phyloP scores from a whole-genome alignment of 2,329 filamentous ascomycete genomes.

The Thielaviopsis populi region DNA sequence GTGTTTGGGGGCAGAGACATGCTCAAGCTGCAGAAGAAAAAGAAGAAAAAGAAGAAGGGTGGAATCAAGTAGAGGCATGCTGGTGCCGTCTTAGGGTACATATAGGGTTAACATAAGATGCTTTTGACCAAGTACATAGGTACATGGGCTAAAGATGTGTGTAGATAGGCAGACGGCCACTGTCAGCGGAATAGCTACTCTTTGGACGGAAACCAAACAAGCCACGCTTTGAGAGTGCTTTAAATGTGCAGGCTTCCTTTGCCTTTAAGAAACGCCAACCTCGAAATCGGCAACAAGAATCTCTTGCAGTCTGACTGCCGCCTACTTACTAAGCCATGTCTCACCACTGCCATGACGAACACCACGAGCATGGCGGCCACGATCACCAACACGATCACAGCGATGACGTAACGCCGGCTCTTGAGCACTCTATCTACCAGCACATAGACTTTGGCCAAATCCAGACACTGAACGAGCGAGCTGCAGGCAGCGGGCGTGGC shows the following conservation, averaged over 20 bases:
- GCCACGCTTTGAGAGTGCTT: too few relatives aligned
- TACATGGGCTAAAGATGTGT: too few relatives aligned
- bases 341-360: slow-evolving; percentile 39
- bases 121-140: not conserved
- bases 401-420: slow-evolving; percentile 80
- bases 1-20: slow-evolving; percentile 29
- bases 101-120: slow-evolving; percentile 1
- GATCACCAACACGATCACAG: slow-evolving; percentile 67
- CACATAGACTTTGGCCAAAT: slow-evolving; percentile 83
- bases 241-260: too few relatives aligned
- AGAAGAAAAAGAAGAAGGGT: slow-evolving; percentile 31
- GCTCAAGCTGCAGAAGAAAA: slow-evolving; percentile 23
- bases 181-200: too few relatives aligned
- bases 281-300: not conserved
- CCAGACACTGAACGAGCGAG: slow-evolving; percentile 68
- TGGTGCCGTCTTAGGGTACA: not conserved
- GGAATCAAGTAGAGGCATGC: slow-evolving; percentile 26
- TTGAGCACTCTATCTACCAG: slow-evolving; percentile 81
- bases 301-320: not conserved
- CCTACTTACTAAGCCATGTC: slow-evolving; percentile 23
- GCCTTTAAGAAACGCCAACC: too few relatives aligned
- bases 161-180: not conserved
- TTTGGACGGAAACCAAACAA: too few relatives aligned
- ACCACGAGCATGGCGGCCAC: slow-evolving; percentile 33
- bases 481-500: slow-evolving; percentile 50